Percentiles rank a stretch among this genome's conserved stretches.
phyloP scores from a whole-genome alignment of 2,329 filamentous ascomycete species.

The Cordyceps pruinosa region DNA sequence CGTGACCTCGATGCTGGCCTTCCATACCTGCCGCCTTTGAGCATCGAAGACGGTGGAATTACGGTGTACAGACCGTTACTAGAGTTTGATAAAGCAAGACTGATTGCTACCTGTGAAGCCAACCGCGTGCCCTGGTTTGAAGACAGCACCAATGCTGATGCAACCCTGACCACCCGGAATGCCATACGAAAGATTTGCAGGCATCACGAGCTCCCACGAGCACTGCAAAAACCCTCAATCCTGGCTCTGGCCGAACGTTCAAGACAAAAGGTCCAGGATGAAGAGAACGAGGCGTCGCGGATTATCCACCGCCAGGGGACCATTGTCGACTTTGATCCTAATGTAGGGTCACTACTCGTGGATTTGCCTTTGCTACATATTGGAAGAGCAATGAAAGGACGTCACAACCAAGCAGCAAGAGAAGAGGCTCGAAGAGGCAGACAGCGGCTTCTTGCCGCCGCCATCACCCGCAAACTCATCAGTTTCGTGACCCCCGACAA shows the following conservation, averaged over 20 bases:
- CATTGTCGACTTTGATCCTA: conserved; percentile 40
- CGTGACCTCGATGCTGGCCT: conserved; percentile 17
- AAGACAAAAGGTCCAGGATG: conserved; percentile 33
- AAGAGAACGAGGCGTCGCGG: conserved; percentile 46
- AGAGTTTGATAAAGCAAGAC: conserved; percentile 60
- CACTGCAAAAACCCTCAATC: conserved; percentile 60
- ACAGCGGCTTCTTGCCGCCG: conserved; percentile 37
- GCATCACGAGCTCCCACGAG: conserved; percentile 55
- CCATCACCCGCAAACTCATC: conserved; percentile 42
- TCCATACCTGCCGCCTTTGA: conserved; percentile 29
- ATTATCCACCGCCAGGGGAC: conserved; percentile 44
- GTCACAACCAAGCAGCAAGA: conserved; percentile 17
- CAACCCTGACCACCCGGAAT: conserved; percentile 72
- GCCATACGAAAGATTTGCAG: conserved; percentile 63
- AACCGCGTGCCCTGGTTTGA: conserved; percentile 69
- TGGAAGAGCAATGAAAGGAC: neutral
- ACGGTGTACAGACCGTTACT: conserved; percentile 63
- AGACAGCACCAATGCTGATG: conserved; percentile 75
- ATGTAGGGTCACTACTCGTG: conserved; percentile 40
- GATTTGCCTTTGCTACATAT: conserved; percentile 33
- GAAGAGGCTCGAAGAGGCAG: conserved; percentile 25
- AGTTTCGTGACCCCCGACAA: conserved; percentile 44
- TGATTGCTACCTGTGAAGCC: conserved; percentile 69
- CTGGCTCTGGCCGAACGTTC: conserved; percentile 52
- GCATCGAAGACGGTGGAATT: conserved; percentile 59